These are phyloP conservation scores for Trichosporon sp. DNA, from an alignment of 1,284 basidiomycete genomes.

Conservation along the genomic window DNA sequence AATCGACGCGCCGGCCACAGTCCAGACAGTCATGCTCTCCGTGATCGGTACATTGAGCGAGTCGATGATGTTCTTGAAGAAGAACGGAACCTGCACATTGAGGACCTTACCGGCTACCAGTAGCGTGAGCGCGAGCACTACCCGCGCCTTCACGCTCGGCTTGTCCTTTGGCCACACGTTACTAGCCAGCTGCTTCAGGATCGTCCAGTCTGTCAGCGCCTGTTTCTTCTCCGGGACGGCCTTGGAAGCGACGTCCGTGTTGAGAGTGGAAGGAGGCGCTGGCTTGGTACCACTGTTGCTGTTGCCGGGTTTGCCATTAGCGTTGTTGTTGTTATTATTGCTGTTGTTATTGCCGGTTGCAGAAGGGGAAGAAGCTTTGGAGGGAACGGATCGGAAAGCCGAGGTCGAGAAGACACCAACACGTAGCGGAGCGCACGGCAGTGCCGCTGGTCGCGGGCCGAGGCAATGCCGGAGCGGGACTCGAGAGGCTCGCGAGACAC, in stretches of 20 bases:
- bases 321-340: background rate
- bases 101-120: conserved; percentile 86
- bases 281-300: background rate
- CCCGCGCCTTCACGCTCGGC: conserved; percentile 58
- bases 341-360: background rate
- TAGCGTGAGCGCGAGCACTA: conserved; percentile 74
- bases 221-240: conserved; percentile 23
- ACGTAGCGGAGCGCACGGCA: conserved; percentile 4
- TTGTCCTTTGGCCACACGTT: conserved; percentile 58
- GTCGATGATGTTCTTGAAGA: conserved; percentile 92
- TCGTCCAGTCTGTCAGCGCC: conserved; percentile 51
- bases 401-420: background rate
- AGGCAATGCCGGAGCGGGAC: background rate
- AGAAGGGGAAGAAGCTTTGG: background rate
- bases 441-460: background rate
- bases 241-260: conserved; percentile 13
- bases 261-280: background rate
- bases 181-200: conserved; percentile 53
- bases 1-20: conserved; percentile 80
- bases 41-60: conserved; percentile 77
- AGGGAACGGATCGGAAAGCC: background rate
- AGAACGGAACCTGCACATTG: conserved; percentile 93
- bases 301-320: background rate
- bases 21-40: conserved; percentile 75
- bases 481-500: background rate